Conservation (phyloP, 2,329 filamentous ascomycete genomes). For the Ophiobolus disseminans region DNA sequence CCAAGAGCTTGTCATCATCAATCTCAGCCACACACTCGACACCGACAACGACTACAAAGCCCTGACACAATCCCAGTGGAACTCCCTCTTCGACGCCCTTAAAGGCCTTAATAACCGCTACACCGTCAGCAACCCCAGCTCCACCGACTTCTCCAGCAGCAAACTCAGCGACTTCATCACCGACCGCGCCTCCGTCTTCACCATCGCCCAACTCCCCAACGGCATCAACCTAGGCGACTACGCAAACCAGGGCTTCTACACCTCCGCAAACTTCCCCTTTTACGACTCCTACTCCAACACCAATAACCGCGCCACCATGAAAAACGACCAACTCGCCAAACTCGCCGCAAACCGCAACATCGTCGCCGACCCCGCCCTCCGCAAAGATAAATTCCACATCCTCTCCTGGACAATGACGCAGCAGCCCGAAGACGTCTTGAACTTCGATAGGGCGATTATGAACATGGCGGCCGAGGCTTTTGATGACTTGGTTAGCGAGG, state of each 20-base stretch:
- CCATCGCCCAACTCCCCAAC: slow-evolving; percentile 42
- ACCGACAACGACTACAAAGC: slow-evolving; percentile 49
- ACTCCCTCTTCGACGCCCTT: slow-evolving; percentile 54
- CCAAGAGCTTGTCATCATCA: slow-evolving; percentile 57
- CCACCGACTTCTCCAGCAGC: slow-evolving; percentile 40
- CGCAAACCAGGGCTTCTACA: slow-evolving; percentile 46
- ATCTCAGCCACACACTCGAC: slow-evolving; percentile 56
- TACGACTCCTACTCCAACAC: slow-evolving; percentile 49
- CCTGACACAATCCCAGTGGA: slow-evolving; percentile 51
- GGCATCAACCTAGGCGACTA: slow-evolving; percentile 39
- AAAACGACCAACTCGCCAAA: slow-evolving; percentile 48
- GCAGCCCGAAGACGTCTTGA: slow-evolving; percentile 41
- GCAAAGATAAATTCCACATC: slow-evolving; percentile 45
- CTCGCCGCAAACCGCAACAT: slow-evolving; percentile 41
- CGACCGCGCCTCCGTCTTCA: slow-evolving; percentile 45
- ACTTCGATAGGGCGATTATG: slow-evolving; percentile 43
- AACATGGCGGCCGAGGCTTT: slow-evolving; percentile 40
- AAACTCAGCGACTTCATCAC: slow-evolving; percentile 49
- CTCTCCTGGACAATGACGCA: slow-evolving; percentile 50
- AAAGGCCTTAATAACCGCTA: slow-evolving; percentile 52
- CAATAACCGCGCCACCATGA: slow-evolving; percentile 41
- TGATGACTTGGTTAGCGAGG: slow-evolving; percentile 41
- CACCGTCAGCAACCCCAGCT: slow-evolving; percentile 28
- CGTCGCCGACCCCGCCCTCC: slow-evolving; percentile 21
- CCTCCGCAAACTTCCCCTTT: slow-evolving; percentile 40